These are phyloP conservation scores for Colletotrichum ledebouriae DNA, from an alignment of 2,329 filamentous ascomycete species.

Conservation along the genomic window DNA sequence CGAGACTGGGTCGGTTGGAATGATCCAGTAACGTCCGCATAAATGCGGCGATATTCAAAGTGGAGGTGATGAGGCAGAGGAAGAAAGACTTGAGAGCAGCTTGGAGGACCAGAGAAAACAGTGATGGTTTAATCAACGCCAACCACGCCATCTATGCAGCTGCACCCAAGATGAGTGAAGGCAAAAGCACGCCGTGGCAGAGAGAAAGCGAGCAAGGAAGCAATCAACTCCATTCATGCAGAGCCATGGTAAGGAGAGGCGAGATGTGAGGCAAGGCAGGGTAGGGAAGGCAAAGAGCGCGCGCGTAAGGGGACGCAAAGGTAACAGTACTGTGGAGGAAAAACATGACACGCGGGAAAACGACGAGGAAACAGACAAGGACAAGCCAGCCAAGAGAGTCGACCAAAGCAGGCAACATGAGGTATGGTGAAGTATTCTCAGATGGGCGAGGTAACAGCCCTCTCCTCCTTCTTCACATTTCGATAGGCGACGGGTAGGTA, in stretches of 20 bases:
- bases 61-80: neutral
- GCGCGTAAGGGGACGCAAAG: neutral
- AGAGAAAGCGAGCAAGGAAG: neutral
- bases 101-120: neutral
- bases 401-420: neutral
- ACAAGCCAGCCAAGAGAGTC: conserved; percentile 7
- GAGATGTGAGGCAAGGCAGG: neutral
- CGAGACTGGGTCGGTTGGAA: too few species aligned
- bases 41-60: neutral
- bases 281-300: neutral
- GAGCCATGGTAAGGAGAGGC: neutral
- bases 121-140: neutral
- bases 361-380: conserved; percentile 12
- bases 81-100: conserved; percentile 2
- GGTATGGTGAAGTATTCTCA: neutral
- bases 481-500: too few species aligned
- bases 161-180: neutral
- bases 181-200: neutral
- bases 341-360: neutral
- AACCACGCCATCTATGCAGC: neutral
- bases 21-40: too few species aligned
- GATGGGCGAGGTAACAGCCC: neutral
- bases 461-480: too few species aligned
- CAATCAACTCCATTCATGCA: conserved; percentile 7
- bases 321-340: conserved; percentile 5